A percentile compares a stretch with the other conserved stretches of the same genome.
phyloP scores from a whole-genome alignment of 2,329 filamentous ascomycete species.

The Fusarium humuli region DNA sequence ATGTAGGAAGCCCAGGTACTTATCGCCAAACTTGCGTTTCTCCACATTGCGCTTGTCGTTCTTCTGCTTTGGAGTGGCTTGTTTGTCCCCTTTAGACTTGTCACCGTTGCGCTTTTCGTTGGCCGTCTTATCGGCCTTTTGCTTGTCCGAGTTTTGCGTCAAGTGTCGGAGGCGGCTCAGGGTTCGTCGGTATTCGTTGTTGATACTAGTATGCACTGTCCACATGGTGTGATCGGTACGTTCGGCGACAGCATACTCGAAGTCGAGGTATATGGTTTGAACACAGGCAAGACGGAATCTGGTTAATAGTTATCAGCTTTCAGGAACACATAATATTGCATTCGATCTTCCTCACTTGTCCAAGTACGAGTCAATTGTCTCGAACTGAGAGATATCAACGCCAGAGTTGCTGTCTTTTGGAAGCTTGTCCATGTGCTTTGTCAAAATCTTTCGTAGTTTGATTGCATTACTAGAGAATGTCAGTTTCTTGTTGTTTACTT shows the following conservation, averaged over 20 bases:
- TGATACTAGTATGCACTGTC: conserved; percentile 81
- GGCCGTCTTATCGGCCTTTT: conserved; percentile 42
- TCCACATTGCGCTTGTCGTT: conserved; percentile 58
- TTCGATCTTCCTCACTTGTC: conserved; percentile 53
- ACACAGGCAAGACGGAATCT: conserved; percentile 80
- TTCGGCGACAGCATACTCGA: conserved; percentile 71
- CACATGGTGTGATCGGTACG: conserved; percentile 80
- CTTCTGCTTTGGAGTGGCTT: conserved; percentile 40
- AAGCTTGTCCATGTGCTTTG: conserved; percentile 58
- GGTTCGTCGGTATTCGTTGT: conserved; percentile 79
- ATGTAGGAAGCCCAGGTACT: conserved; percentile 87
- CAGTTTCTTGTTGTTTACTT: conserved; percentile 37
- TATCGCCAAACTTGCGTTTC: conserved; percentile 82
- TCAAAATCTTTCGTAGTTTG: conserved; percentile 57
- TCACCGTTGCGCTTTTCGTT: conserved; percentile 43
- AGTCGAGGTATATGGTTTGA: conserved; percentile 77
- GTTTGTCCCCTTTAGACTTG: conserved; percentile 43
- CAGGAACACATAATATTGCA: conserved; percentile 10
- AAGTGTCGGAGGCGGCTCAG: conserved; percentile 66
- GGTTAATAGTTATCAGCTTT: conserved; percentile 29
- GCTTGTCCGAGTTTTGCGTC: conserved; percentile 68
- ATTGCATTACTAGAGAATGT: conserved; percentile 54
- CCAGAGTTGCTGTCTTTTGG: conserved; percentile 52
- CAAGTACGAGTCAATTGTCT: conserved; percentile 58
- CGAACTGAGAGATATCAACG: conserved; percentile 57